phyloP scores from a whole-genome alignment of 1,284 basidiomycete genomes.

The Omphalotus olearius region DNA sequence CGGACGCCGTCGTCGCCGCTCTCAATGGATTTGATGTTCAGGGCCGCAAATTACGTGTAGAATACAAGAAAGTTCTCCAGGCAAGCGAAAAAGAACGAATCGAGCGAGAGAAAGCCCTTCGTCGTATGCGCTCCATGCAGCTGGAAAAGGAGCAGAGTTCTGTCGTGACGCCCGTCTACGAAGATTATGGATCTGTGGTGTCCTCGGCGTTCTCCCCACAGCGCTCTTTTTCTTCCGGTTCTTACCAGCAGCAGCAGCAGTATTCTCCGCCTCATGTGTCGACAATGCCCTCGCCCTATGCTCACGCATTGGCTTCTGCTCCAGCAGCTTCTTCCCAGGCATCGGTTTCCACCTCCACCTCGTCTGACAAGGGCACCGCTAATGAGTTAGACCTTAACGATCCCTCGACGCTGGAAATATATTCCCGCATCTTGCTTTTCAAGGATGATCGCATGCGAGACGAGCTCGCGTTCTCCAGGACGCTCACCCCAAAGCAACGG shows the following conservation, averaged over 20 bases:
- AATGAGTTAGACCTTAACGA: slow-evolving; percentile 94
- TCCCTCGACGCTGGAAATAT: slow-evolving; percentile 92
- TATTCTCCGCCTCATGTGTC: slow-evolving; percentile 59
- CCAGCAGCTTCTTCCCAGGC: slow-evolving; percentile 34
- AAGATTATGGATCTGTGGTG: slow-evolving; percentile 63
- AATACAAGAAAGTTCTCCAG: slow-evolving; percentile 99
- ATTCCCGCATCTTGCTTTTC: slow-evolving; percentile 94
- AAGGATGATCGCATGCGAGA: slow-evolving; percentile 98
- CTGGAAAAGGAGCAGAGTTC: slow-evolving; percentile 70
- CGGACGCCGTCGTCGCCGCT: slow-evolving; percentile 93
- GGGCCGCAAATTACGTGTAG: slow-evolving; percentile 96
- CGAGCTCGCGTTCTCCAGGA: slow-evolving; percentile 91
- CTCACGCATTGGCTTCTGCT: slow-evolving; percentile 41
- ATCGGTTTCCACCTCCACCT: slow-evolving; percentile 51
- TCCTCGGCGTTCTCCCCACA: slow-evolving; percentile 49
- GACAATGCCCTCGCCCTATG: slow-evolving; percentile 60
- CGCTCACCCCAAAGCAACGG: slow-evolving; percentile 81
- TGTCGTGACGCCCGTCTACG: slow-evolving; percentile 46
- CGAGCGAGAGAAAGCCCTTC: slow-evolving; percentile 97
- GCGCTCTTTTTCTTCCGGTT: slow-evolving; percentile 63
- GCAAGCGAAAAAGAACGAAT: slow-evolving; percentile 99
- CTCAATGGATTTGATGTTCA: slow-evolving; percentile 95
- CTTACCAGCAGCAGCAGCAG: slow-evolving; percentile 53
- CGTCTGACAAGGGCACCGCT: slow-evolving; percentile 53
- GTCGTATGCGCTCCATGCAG: slow-evolving; percentile 96